Base-by-base conservation (phyloP, 371 early-diverging fungal genomes). In the Paraphysoderma sedebokerense region DNA sequence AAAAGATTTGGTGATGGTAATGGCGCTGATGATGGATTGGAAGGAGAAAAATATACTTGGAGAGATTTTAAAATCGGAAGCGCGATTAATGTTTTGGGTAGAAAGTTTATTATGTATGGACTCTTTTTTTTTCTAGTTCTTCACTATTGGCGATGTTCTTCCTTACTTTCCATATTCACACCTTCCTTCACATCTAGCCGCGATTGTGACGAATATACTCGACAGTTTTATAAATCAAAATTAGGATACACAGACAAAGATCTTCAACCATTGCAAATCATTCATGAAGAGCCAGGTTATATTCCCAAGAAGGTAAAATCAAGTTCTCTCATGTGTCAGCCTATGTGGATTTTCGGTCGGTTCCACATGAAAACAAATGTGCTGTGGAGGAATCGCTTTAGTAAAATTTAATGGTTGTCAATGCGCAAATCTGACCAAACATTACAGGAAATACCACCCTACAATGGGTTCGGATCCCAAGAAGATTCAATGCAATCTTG, bases 171-270 rank as follows among this genome's bases (percentile, higher is more conserved):
- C 6, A 38, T 12, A 12, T 23, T 52, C 2, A 8, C 19, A 22
- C 50, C 5, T 6, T 1, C 9, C 5, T 19, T 23, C 9, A 26
- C 23, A 4, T 55, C 3, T 42, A 72, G 72, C 38, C 64, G 66
- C 24, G 71, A 71, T 59, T 74, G 74, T 53, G 74, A 74, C 53
- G 68, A 67, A 6, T 71, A 66, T 57, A 74, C 74, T 3, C 55
- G 61, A 46, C 39, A 49, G 5, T 74, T 56, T 55, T 70, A 68
- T 49, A 35, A 41, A 15, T n/a, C n/a, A n/a, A n/a, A n/a, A n/a
- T n/a, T n/a, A n/a, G n/a, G n/a, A n/a, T n/a, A n/a, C n/a, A n/a
- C n/a, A n/a, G n/a, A n/a, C n/a, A n/a, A n/a, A n/a, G n/a, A n/a
- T n/a, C n/a, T n/a, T n/a, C n/a, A n/a, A n/a, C n/a, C n/a, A n/a